Base-by-base conservation (phyloP, 306 rosid genomes). In the Luffa acutangula region DNA sequence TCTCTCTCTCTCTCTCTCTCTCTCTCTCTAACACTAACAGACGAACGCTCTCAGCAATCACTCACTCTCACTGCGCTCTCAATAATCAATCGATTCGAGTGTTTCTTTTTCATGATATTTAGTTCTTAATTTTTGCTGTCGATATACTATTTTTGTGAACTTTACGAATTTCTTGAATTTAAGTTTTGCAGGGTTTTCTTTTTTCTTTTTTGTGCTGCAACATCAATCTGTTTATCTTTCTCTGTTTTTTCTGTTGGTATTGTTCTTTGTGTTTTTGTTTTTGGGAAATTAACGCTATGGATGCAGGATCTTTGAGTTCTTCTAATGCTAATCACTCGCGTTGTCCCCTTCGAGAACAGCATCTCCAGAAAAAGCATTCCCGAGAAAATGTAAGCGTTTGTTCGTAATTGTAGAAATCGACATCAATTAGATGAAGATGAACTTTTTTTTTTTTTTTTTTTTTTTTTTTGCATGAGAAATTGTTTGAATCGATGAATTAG, bases 221-320 rank as follows among this genome's bases (percentile, higher is more conserved):
- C 5, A 39, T 39, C 42, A 39, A 39, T 17, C 9, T 14, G 6
- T 73, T 45, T 9, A 7, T 0, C 33, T 58, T 25, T 14, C 9
- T 53, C 58, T 11, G 15, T 42, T 17, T 3, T 6, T 39, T 39
- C 0, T 39, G 42, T 39, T 39, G 42, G 42, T 14, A 37, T 21
- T 65, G 14, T 21, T 77, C 31, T 37, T n/a, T n/a, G n/a, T 67
- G n/a, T 33, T 59, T 63, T 65, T 39, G 5, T 33, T 71, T 51
- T 80, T 72, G 17, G 79, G 81, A 72, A 56, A 66, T 51, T 82
- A 64, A 25, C 21, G 69, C 7, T n/a, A 83, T 86, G 89, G 89
- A 86, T 83, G 83, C 89, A 86, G 89, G 86, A 78, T 85, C 82
- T 18, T 53, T 82, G 31, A 25, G 31, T 25, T 25, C 31, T 25